Base-by-base conservation (phyloP, 768 basidiomycete species). In the Naganishia randhawae region DNA sequence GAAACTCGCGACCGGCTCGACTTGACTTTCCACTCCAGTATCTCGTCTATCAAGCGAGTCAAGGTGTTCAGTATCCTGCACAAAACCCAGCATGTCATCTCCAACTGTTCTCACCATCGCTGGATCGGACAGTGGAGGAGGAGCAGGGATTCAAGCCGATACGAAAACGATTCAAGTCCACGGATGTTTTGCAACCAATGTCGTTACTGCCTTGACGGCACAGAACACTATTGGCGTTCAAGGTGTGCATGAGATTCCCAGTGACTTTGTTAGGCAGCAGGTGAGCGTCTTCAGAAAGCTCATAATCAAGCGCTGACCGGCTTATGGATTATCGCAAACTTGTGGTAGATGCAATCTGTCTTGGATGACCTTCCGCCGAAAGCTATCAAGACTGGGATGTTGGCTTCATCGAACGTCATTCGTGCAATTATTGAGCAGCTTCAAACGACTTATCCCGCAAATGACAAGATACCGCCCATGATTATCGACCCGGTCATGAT, bases 121-220 rank as follows among this genome's bases (percentile, higher is more conserved):
- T 45, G 77, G 91, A 9, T 86, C 89, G 16, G 92, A 94, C 74
- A 85, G 87, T 1, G 85, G 89, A 33, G 91, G 90, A 27, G 92
- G 92, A 1, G 92, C 92, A 33, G 93, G 92, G 0, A 91, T 96
- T 29, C 92, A 92, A 88, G 92, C 91, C 10, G 93, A 95, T 78
- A 82, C 95, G 32, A 91, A 89, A 79, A 88, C 91, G 0, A 89
- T 92, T 72, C 86, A 89, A 5, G 87, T 90, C 0, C 84, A 87
- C 32, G 84, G 83, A 32, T 89, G 89, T 74, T 94, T 91, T 74
- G 92, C 90, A 16, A 83, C 88, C 16, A 89, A 87, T 69, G 91
- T 86, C 9, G 80, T 94, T 63, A 94, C 93, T 0, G 93, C 91
- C 0, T 76, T 95, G 52, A 92, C 90, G 0, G 90, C 92, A 0